Evolutionary conservation across 2,329 filamentous ascomycete genomes (phyloP), one percentile per base, ranked within the genome.

Genomic region (Apiospora marii): DNA sequence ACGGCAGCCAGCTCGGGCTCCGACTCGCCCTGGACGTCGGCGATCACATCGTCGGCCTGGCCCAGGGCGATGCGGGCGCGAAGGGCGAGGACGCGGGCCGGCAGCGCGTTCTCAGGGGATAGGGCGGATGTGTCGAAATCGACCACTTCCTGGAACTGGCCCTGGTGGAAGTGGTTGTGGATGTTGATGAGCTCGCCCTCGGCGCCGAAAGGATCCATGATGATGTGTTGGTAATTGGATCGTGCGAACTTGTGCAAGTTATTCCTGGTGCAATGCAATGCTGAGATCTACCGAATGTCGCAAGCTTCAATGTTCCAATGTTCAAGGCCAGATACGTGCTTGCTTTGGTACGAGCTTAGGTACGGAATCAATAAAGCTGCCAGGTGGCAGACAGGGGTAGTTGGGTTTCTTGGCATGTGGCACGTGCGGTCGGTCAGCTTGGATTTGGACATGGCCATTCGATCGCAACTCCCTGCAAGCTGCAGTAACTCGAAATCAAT

Each of bases 11-110:
- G 87, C 72, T 96, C 94, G 27, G 94, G 92, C 75, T 89, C 89
- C 41, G 88, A 84, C 76, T 85, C 89, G 73, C 89, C 89, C 81
- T 91, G 87, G 67, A 93, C 88, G 41, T 94, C 91, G 73, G 89
- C 87, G 71, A 94, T 84, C 13, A 96, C 95, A 75, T 92, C 89
- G 75, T 92, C 87, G 74, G 92, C 89, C 80, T 97, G 91, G 71
- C 94, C 94, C 10, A 96, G 89, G 70, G 95, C 95, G 79, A 98
- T 91, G 80, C 92, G 92, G 61, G 96, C 92, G 81, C 96, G 94
- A 75, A 96, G 90, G 81, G 92, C 88, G 72, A 98, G 90, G 64
- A 98, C 85, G 73, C 92, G 92, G 53, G 94, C 93, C 58, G 94
- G 90, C 19, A 95, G 87, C 67, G 88, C 87, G 85, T 98, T 98